A percentile compares a stretch with the other conserved stretches of the same genome.
phyloP scores from a whole-genome alignment of 164 flowering plant species.

The Vitis rupestris region DNA sequence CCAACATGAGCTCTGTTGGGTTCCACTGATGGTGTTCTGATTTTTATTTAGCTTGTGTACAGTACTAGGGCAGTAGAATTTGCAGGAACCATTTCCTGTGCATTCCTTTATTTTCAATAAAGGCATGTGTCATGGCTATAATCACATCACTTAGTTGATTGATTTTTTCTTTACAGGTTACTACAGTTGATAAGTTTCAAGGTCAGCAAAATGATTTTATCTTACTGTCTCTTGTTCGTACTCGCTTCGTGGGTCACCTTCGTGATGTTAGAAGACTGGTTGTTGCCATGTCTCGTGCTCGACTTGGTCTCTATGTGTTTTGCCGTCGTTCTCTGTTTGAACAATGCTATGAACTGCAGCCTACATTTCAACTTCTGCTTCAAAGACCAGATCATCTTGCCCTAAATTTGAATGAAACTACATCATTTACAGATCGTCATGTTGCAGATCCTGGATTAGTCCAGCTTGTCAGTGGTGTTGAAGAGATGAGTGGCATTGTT shows the following conservation, averaged over 20 bases:
- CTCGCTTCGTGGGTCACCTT: constrained; percentile 95
- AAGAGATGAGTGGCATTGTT: constrained; percentile 71
- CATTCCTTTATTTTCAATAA: neutral
- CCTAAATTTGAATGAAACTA: constrained; percentile 58
- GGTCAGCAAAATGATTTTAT: constrained; percentile 98
- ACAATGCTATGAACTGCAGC: constrained; percentile 95
- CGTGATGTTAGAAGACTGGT: constrained; percentile 98
- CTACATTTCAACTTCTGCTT: constrained; percentile 81
- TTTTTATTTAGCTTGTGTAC: neutral
- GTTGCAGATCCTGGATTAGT: constrained; percentile 65
- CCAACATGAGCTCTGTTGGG: neutral
- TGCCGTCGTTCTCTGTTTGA: constrained; percentile 90
- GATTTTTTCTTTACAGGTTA: constrained; percentile 44
- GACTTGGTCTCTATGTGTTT: constrained; percentile 88
- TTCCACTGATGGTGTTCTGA: neutral
- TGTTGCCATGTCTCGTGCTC: constrained; percentile 99
- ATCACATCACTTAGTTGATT: neutral
- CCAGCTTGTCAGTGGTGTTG: constrained; percentile 55
- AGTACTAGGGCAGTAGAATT: neutral
- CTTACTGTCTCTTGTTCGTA: constrained; percentile 87
- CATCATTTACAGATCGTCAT: constrained; percentile 57
- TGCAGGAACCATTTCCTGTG: neutral
- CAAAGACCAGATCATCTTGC: constrained; percentile 88
- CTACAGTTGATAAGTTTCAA: constrained; percentile 98
- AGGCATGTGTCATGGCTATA: too few relatives aligned